phyloP scores from a whole-genome alignment of 345 rosid species.

The Isatis tinctoria region DNA sequence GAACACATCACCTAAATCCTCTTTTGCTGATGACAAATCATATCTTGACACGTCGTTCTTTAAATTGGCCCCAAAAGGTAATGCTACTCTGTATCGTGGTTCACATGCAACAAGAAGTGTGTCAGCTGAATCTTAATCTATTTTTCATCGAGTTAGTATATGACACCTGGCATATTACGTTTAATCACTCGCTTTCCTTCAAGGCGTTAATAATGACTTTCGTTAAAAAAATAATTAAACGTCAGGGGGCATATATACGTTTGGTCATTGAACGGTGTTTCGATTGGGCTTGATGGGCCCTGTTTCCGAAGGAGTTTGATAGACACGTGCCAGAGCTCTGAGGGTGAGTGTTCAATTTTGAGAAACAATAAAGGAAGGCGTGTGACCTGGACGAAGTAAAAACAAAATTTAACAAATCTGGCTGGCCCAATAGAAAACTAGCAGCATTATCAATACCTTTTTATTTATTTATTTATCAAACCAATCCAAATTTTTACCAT shows the following conservation, averaged over 20 bases:
- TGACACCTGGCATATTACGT: slow-evolving; percentile 8
- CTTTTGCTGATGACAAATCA: not conserved
- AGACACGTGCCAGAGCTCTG: slow-evolving; percentile 9
- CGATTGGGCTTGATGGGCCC: slow-evolving; percentile 28
- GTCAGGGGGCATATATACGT: slow-evolving; percentile 7
- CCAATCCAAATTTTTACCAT: not conserved
- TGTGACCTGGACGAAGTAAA: slow-evolving; percentile 27
- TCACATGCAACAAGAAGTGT: slow-evolving; percentile 14
- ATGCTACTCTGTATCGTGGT: slow-evolving; percentile 19
- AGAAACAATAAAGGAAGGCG: slow-evolving; percentile 9
- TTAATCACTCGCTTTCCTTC: slow-evolving; percentile 2
- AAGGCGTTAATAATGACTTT: slow-evolving; percentile 17
- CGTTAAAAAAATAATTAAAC: not conserved
- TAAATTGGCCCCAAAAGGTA: not conserved
- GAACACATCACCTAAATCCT: not conserved
- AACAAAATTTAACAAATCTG: slow-evolving; percentile 20
- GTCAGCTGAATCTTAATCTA: slow-evolving; percentile 12
- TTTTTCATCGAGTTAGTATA: not conserved
- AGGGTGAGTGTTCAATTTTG: slow-evolving; percentile 6
- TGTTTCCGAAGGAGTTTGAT: not conserved
- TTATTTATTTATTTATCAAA: not conserved
- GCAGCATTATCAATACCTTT: slow-evolving; percentile 6
- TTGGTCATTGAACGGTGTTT: slow-evolving; percentile 8
- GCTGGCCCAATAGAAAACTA: slow-evolving; percentile 23
- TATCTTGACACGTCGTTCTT: slow-evolving; percentile 4